Evolutionary conservation across 2,329 filamentous ascomycete species (phyloP).

Genomic region (Paecilomyces sp.): DNA sequence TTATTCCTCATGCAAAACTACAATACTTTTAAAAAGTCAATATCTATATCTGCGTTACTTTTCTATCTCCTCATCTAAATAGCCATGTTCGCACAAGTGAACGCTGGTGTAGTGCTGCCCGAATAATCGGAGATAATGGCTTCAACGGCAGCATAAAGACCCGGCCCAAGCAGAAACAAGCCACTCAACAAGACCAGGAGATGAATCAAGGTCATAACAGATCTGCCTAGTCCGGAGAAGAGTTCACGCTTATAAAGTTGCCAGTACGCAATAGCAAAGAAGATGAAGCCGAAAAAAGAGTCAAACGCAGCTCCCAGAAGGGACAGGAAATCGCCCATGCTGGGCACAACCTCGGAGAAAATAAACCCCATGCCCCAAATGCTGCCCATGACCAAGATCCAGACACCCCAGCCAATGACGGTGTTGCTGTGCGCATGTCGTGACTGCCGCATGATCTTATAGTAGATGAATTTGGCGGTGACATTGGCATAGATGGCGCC

Average conservation of each 20-base stretch:
- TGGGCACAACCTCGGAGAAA: slow-evolving; percentile 43
- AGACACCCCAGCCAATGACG: slow-evolving; percentile 41
- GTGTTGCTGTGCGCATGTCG: slow-evolving; percentile 43
- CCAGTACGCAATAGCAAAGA: slow-evolving; percentile 45
- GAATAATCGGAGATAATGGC: slow-evolving; percentile 47
- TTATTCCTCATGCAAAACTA: too few species aligned
- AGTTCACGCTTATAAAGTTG: slow-evolving; percentile 35
- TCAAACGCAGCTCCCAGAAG: slow-evolving; percentile 43
- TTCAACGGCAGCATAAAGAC: slow-evolving; percentile 46
- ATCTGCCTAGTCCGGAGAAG: slow-evolving; percentile 28
- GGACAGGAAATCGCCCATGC: slow-evolving; percentile 45
- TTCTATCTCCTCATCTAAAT: slow-evolving; percentile 23
- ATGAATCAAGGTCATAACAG: slow-evolving; percentile 40
- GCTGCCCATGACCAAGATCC: slow-evolving; percentile 33
- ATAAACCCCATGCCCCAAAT: slow-evolving; percentile 42
- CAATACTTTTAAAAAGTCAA: too few species aligned
- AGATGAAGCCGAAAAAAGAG: slow-evolving; percentile 46
- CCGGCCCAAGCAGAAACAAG: slow-evolving; percentile 45
- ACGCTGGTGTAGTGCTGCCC: slow-evolving; percentile 37
- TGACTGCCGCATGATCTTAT: slow-evolving; percentile 36
- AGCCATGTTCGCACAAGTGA: slow-evolving; percentile 43
- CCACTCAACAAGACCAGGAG: slow-evolving; percentile 39
- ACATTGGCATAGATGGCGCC: slow-evolving; percentile 47
- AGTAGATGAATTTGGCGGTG: slow-evolving; percentile 42
- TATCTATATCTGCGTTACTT: too few species aligned